Conservation (phyloP, 495 filamentous ascomycete genomes). For the Neurospora sp. region DNA sequence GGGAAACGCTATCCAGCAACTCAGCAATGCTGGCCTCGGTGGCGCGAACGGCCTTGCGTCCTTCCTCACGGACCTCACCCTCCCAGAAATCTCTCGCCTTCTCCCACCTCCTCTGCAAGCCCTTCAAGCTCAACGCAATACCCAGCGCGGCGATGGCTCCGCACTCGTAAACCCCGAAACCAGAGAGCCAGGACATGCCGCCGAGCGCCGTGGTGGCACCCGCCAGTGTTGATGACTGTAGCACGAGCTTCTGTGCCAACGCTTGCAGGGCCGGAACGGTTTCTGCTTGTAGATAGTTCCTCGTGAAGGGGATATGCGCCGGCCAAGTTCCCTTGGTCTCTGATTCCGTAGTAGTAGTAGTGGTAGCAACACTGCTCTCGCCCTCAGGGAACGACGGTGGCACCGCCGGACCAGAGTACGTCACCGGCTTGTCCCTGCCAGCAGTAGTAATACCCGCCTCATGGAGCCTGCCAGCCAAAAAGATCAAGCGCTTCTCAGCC, state of each 20-base stretch:
- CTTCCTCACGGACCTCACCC: conserved; percentile 67
- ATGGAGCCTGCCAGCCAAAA: conserved; percentile 67
- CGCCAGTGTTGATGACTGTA: conserved; percentile 62
- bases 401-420: conserved; percentile 11
- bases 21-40: conserved; percentile 55
- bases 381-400: not conserved
- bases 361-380: not conserved
- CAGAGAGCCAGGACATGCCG: conserved; percentile 57
- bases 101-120: conserved; percentile 76
- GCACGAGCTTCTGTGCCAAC: conserved; percentile 64
- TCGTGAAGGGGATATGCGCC: conserved; percentile 45
- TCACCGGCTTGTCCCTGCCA: conserved; percentile 2
- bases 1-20: conserved; percentile 37
- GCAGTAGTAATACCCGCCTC: conserved; percentile 38
- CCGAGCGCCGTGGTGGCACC: conserved; percentile 53
- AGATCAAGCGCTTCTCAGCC: conserved; percentile 67
- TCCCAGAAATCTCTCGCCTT: conserved; percentile 59
- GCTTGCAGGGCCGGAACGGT: conserved; percentile 70
- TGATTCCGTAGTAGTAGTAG: not conserved
- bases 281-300: conserved; percentile 47
- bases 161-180: conserved; percentile 56
- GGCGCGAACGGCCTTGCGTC: conserved; percentile 57
- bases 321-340: conserved; percentile 22
- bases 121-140: conserved; percentile 57
- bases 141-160: conserved; percentile 73